Evolutionary conservation across 2,329 filamentous ascomycete species (phyloP).

Genomic region (Talaromyces marneffei): DNA sequence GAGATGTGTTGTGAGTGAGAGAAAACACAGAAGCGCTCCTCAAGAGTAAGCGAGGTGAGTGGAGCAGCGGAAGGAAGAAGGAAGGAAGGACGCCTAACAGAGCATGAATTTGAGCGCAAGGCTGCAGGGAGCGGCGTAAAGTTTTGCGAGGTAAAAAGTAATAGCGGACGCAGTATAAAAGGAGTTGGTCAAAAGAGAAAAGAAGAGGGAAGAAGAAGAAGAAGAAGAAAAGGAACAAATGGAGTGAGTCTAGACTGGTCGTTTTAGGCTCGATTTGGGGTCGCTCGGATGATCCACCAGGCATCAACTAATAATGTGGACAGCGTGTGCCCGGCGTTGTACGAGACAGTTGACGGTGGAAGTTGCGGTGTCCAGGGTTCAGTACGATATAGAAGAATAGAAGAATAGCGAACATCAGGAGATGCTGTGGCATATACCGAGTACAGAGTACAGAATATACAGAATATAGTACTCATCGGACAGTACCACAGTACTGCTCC

Average conservation of each 20-base stretch:
- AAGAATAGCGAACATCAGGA: not conserved
- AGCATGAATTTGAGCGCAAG: not conserved
- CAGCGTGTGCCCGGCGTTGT: not conserved
- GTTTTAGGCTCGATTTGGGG: not conserved
- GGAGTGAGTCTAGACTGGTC: conserved; percentile 1
- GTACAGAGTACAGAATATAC: not conserved
- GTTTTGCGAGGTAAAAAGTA: not conserved
- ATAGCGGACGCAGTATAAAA: not conserved
- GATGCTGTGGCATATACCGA: too few relatives aligned
- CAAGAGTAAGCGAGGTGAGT: not conserved
- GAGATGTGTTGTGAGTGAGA: not conserved
- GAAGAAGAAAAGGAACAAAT: not conserved
- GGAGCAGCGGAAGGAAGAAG: not conserved
- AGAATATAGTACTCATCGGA: too few relatives aligned
- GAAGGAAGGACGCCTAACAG: not conserved
- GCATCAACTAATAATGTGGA: not conserved
- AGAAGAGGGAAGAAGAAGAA: not conserved
- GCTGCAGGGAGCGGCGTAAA: not conserved
- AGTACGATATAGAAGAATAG: not conserved
- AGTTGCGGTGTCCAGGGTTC: too few relatives aligned
- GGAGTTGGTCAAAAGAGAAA: not conserved
- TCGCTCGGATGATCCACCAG: conserved; percentile 7
- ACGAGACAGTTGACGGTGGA: not conserved
- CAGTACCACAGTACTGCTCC: too few relatives aligned
- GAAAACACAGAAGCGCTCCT: not conserved